Conservation (phyloP, 306 rosid species). For the Sphenostylis stenocarpa region DNA sequence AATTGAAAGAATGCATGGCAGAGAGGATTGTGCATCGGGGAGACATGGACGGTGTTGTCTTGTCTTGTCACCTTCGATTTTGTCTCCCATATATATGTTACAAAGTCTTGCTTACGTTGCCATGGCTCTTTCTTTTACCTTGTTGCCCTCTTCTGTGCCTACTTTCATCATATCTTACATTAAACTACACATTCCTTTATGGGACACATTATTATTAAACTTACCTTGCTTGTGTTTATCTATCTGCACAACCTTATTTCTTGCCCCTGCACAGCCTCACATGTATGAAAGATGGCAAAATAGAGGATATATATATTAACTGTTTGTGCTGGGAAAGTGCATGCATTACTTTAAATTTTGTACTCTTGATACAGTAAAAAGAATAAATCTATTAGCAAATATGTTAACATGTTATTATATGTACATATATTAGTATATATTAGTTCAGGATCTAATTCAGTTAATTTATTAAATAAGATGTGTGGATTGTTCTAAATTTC, state of each 20-base stretch:
- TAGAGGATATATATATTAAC: too few species aligned
- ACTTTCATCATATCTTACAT: neutral
- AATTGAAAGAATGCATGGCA: neutral
- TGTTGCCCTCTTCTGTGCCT: neutral
- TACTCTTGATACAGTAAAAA: too few species aligned
- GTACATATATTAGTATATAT: too few species aligned
- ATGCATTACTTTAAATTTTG: too few species aligned
- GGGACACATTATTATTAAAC: neutral
- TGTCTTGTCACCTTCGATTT: conserved; percentile 44
- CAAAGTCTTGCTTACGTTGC: conserved; percentile 10
- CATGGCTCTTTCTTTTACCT: neutral
- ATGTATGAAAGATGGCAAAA: neutral
- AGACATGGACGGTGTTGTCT: conserved; percentile 57
- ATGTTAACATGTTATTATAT: too few species aligned
- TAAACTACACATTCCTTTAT: neutral
- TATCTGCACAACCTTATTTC: neutral
- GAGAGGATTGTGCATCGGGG: conserved; percentile 15
- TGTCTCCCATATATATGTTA: conserved; percentile 26
- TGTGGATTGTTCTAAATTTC: too few species aligned
- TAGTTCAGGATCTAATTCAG: too few species aligned
- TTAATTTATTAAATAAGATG: too few species aligned
- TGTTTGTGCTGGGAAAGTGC: too few species aligned
- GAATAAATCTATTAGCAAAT: too few species aligned
- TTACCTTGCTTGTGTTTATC: neutral
- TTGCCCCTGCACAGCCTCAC: neutral